Base-by-base conservation (phyloP, 108 stramenopile genomes). In the Nannochloropsis salina region DNA sequence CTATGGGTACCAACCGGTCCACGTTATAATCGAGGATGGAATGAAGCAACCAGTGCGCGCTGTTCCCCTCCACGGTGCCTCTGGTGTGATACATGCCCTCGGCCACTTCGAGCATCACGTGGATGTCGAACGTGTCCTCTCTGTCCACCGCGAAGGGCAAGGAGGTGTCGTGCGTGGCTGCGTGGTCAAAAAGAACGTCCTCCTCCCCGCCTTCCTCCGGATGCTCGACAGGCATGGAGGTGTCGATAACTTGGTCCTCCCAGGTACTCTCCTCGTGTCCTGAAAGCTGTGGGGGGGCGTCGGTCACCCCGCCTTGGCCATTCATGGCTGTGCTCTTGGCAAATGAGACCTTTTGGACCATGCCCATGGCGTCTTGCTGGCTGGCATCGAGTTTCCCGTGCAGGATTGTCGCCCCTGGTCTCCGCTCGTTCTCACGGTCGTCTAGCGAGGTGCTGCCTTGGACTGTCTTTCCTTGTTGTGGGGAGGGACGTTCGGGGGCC, bases 61-160 rank as follows among this genome's bases (percentile, higher is more conserved):
- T 74, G 2, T 74, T 74, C 15, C 3, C 61, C n/a, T n/a, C 20
- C 20, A n/a, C 61, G 6, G 61, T 74, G 0, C 61, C n/a, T 15
- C n/a, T 74, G 61, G 1, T 74, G 61, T 74, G 61, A 74, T 74
- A 74, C 20, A 74, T 74, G n/a, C 61, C n/a, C 8, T 74, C 61
- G n/a, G 61, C 61, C 61, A 74, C 61, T n/a, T 74, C 61, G 61
- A n/a, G 61, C 61, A 74, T 74, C 61, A 74, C n/a, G 15, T 74
- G 61, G 20, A 74, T 74, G 61, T 74, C 61, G 61, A 74, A 74
- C n/a, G 61, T 8, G 8, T 74, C 61, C n/a, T 74, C 61, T 74
- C n/a, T 15, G n/a, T 74, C 61, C 61, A n/a, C 15, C 20, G 61
- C 61, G 4, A 74, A n/a, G 61, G 61, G 15, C 20, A 6, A 15